Evolutionary conservation across 2,329 filamentous ascomycete species (phyloP).

Genomic region (Aspergillus japonicus): DNA sequence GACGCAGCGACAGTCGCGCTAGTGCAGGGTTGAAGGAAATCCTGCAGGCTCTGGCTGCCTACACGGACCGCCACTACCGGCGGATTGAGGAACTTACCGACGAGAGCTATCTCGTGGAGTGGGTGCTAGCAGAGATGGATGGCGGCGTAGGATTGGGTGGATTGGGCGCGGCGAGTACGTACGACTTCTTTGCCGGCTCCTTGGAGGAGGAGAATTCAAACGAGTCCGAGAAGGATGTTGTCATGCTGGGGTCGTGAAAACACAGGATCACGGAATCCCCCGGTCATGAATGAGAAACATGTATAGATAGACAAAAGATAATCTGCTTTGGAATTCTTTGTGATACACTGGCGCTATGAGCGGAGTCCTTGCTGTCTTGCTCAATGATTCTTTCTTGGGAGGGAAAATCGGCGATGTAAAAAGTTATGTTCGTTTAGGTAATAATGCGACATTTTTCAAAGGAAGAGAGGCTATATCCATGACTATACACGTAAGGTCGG

Average conservation of each 20-base stretch:
- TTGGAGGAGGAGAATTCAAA: conserved; percentile 19
- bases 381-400: conserved; percentile 6
- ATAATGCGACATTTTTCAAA: neutral
- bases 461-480: neutral
- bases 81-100: conserved; percentile 86
- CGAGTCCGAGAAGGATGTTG: conserved; percentile 39
- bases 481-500: neutral
- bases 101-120: conserved; percentile 92
- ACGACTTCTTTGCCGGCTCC: conserved; percentile 15
- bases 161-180: conserved; percentile 23
- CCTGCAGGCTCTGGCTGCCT: conserved; percentile 79
- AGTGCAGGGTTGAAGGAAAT: conserved; percentile 73
- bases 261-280: neutral
- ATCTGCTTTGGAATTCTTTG: conserved; percentile 11
- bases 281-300: conserved; percentile 15
- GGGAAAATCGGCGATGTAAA: conserved; percentile 9
- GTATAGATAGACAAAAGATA: conserved; percentile 20
- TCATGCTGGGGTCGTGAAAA: conserved; percentile 38
- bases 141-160: conserved; percentile 53
- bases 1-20: conserved; percentile 38
- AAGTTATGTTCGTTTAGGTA: conserved; percentile 11
- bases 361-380: conserved; percentile 21
- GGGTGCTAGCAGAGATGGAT: conserved; percentile 92
- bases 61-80: conserved; percentile 91
- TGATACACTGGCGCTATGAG: conserved; percentile 18